Base-by-base conservation (phyloP, 768 basidiomycete species). In the Lentinula raphanica region DNA sequence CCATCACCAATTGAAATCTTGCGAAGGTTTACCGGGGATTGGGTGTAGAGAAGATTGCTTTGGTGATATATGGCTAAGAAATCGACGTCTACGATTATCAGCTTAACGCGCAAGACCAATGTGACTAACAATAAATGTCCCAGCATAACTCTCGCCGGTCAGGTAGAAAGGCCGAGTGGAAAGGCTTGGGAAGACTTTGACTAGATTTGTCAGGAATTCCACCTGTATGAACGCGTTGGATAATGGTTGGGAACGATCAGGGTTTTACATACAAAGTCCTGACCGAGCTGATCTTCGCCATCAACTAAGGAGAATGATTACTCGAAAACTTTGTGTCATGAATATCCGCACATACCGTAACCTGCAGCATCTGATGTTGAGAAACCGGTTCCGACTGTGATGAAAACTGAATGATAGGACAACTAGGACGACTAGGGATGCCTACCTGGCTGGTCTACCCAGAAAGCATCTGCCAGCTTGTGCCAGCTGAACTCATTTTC, bases 111-210 rank as follows among this genome's bases (percentile, higher is more conserved):
- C 27, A 2, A 12, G 21, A 27, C 0, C 82, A 81, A 23, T n/a
- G 35, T 21, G 21, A 35, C 83, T 64, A 58, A 84, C 83, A 56
- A 90, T 88, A 63, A 86, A 89, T 59, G 78, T 78, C 27, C 89
- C 89, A 13, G 89, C 82, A 68, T 90, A 90, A 64, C 85, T 87
- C 69, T 90, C 89, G 5, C 89, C 89, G 0, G 81, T 83, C 29
- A 91, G 66, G 67, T 85, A 72, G 35, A 90, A 76, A 15, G 89
- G 89, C 27, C 89, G 82, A 1, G 72, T 81, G 12, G 81, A 80
- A 28, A 90, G 76, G 63, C 77, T 76, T n/a, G 89, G 89, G 69
- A 91, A 91, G 13, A 90, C 83, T 63, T 85, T 85, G 65, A 89
- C 85, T 2, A 90, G 73, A 65, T 90, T 90, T 25, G 68, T 70